A percentile compares a stretch with the other conserved stretches of the same genome.
These are phyloP conservation scores for Citrus australasica DNA, from an alignment of 345 rosid species.

Conservation along the genomic window DNA sequence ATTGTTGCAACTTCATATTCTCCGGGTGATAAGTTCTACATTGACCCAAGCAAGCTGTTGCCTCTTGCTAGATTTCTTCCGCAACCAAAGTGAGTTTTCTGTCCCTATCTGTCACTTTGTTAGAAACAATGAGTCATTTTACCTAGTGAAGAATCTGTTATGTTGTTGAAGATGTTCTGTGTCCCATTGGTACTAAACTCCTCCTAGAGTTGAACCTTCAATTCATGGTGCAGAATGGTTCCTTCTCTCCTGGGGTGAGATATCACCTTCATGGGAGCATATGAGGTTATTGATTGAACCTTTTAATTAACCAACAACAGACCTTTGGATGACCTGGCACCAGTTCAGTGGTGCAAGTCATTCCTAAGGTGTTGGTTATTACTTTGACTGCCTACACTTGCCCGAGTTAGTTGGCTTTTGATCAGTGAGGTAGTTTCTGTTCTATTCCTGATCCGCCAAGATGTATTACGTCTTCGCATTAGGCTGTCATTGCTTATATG, in stretches of 20 bases:
- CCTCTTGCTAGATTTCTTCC: conserved; percentile 85
- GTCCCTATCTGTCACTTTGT: background rate
- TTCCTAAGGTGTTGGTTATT: background rate
- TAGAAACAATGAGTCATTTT: background rate
- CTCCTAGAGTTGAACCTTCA: background rate
- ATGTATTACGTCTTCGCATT: background rate
- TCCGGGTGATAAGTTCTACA: conserved; percentile 77
- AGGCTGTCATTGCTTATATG: background rate
- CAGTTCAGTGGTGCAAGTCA: background rate
- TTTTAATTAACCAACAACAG: background rate
- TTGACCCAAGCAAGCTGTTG: conserved; percentile 75
- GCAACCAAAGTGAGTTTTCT: conserved; percentile 76
- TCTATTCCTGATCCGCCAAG: background rate
- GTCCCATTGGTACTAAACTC: background rate
- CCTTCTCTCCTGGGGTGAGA: background rate
- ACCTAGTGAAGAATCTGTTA: background rate
- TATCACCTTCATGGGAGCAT: background rate
- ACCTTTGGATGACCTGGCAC: background rate
- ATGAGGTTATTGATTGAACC: background rate
- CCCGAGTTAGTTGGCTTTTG: background rate
- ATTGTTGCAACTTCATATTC: conserved; percentile 81
- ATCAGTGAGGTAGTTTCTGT: background rate
- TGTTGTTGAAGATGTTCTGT: background rate
- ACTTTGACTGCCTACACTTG: background rate
- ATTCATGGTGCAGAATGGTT: background rate